phyloP scores from a whole-genome alignment of 2,329 filamentous ascomycete species.

The Penicillium sclerotigenum region DNA sequence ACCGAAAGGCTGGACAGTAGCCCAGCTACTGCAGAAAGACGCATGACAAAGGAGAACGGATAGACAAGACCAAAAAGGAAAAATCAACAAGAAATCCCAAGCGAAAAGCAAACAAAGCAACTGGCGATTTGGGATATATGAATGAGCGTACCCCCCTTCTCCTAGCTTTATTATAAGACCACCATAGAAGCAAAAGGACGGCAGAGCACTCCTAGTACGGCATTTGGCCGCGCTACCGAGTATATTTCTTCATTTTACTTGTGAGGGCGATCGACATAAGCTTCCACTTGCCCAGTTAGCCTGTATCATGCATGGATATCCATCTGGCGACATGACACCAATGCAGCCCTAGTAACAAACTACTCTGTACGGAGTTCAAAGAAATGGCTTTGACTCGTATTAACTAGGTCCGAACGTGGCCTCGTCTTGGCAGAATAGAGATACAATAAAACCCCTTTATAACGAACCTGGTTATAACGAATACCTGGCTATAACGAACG shows the following conservation, averaged over 20 bases:
- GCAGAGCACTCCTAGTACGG: neutral
- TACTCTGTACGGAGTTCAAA: neutral
- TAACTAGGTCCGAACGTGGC: neutral
- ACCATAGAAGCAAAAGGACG: neutral
- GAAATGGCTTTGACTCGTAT: neutral
- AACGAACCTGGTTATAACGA: too few relatives aligned
- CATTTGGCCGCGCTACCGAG: neutral
- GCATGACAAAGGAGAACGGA: conserved; percentile 3
- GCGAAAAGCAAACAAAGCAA: neutral
- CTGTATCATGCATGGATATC: neutral
- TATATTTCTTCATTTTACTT: neutral
- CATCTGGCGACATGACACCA: neutral
- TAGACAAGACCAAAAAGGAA: neutral
- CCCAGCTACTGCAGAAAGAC: conserved; percentile 9
- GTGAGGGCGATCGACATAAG: conserved; percentile 9
- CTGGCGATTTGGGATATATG: neutral
- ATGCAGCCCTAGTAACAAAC: neutral
- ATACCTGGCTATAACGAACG: too few relatives aligned
- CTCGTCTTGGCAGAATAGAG: neutral
- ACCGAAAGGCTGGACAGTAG: conserved; percentile 14
- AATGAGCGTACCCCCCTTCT: neutral
- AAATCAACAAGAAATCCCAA: neutral
- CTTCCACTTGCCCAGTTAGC: neutral
- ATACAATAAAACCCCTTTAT: too few relatives aligned
- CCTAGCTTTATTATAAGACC: neutral